These are phyloP conservation scores for Asterophora lycoperdoides DNA, from an alignment of 768 basidiomycete species.

Conservation along the genomic window DNA sequence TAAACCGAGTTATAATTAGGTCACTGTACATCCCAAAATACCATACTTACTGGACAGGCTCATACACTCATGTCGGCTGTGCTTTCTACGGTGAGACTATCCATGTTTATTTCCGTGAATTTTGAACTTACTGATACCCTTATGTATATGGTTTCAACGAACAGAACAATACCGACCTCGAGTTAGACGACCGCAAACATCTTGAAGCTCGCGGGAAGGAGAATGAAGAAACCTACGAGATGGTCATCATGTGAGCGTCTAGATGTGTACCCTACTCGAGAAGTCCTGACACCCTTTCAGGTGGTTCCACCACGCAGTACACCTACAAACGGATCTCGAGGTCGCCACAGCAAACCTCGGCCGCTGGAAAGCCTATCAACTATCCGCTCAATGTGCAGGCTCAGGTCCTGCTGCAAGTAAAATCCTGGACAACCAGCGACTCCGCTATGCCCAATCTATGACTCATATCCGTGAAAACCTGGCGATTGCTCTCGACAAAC, in stretches of 20 bases:
- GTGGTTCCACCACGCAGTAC: slow-evolving; percentile 1
- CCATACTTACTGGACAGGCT: no score
- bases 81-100: no score
- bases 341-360: slow-evolving; percentile 2
- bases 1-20: no score
- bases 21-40: no score
- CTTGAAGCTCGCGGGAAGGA: no score
- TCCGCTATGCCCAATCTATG: not conserved
- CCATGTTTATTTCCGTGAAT: no score
- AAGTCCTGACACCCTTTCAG: not conserved
- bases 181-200: no score
- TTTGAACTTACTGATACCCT: no score
- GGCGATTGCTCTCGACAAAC: not conserved
- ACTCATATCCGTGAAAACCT: not conserved
- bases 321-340: slow-evolving; percentile 10
- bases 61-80: no score
- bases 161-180: no score
- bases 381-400: slow-evolving; percentile 3
- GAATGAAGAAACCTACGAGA: not conserved
- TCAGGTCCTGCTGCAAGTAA: not conserved
- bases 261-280: no score
- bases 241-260: not conserved
- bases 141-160: no score
- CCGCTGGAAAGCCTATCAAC: slow-evolving; percentile 8
- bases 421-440: slow-evolving; percentile 3